A percentile compares a stretch with the other conserved stretches of the same genome.
These are phyloP conservation scores for Cordia subcordata DNA, from an alignment of 257 asterid species.

Conservation along the genomic window DNA sequence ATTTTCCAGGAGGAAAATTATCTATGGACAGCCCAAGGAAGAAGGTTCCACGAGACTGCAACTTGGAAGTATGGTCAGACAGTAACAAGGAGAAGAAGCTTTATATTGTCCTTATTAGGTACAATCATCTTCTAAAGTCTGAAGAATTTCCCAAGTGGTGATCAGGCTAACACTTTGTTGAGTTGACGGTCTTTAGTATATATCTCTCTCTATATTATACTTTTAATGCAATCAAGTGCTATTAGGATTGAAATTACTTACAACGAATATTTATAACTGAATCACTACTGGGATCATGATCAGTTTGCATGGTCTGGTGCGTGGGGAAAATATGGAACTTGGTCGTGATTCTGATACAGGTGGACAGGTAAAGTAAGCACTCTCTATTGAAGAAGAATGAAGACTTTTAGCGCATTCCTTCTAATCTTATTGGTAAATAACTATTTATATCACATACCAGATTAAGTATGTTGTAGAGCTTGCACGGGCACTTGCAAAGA, in stretches of 20 bases:
- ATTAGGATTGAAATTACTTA: background rate
- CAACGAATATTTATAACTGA: background rate
- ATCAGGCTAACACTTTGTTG: background rate
- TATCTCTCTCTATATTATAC: background rate
- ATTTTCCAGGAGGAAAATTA: slow-evolving; percentile 44
- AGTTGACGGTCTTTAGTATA: background rate
- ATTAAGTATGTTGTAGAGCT: slow-evolving; percentile 77
- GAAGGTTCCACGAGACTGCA: slow-evolving; percentile 43
- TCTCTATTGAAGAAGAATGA: background rate
- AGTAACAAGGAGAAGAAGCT: slow-evolving; percentile 62
- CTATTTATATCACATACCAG: slow-evolving; percentile 32
- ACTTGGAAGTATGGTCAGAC: slow-evolving; percentile 61
- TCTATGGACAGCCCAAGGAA: slow-evolving; percentile 49
- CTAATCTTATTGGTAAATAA: slow-evolving; percentile 9
- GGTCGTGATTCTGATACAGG: slow-evolving; percentile 93
- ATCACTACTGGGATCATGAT: slow-evolving; percentile 10
- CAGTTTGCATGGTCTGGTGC: slow-evolving; percentile 79
- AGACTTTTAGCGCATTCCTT: background rate
- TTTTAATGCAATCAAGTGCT: background rate
- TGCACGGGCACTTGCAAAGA: slow-evolving; percentile 72
- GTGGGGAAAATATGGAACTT: slow-evolving; percentile 93
- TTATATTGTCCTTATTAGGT: slow-evolving; percentile 71
- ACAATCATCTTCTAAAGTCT: background rate
- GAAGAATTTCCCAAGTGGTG: too few species aligned
- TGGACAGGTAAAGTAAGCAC: slow-evolving; percentile 52